These are phyloP conservation scores for Nemophila menziesii DNA, from an alignment of 257 asterid species.

Conservation along the genomic window DNA sequence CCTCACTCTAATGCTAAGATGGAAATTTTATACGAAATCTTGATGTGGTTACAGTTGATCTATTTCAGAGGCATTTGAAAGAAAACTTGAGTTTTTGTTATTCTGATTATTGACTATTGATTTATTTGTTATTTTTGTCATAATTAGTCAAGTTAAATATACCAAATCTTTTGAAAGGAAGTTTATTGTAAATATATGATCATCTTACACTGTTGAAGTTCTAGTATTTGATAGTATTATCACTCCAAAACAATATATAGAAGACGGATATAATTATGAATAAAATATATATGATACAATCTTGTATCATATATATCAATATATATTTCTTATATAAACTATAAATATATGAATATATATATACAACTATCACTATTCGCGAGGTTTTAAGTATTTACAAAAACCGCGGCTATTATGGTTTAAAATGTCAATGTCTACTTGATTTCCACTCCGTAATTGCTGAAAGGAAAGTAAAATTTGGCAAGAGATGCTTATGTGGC, in stretches of 20 bases:
- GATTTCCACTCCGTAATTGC: slow-evolving; percentile 78
- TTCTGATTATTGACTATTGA: neutral
- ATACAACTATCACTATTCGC: too few species aligned
- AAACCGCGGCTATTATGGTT: neutral
- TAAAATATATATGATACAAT: too few species aligned
- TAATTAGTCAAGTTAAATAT: slow-evolving; percentile 2
- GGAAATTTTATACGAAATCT: neutral
- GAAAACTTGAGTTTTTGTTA: neutral
- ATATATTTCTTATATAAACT: too few species aligned
- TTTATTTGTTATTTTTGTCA: slow-evolving; percentile 8
- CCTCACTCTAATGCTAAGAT: neutral
- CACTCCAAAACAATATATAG: too few species aligned
- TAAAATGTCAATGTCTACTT: slow-evolving; percentile 6
- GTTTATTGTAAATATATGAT: slow-evolving; percentile 7
- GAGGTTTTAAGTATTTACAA: too few species aligned
- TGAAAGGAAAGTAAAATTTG: slow-evolving; percentile 63
- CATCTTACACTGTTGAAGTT: neutral
- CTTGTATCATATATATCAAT: too few species aligned
- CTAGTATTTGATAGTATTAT: too few species aligned
- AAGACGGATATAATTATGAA: too few species aligned
- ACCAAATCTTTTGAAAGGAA: neutral
- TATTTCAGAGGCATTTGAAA: neutral
- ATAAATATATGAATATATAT: too few species aligned
- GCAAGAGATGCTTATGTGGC: slow-evolving; percentile 49
- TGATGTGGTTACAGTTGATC: neutral